A percentile compares a stretch with the other conserved stretches of the same genome.
Evolutionary conservation across 768 basidiomycete species (phyloP).

Genomic region (Cystofilobasidium macerans): DNA sequence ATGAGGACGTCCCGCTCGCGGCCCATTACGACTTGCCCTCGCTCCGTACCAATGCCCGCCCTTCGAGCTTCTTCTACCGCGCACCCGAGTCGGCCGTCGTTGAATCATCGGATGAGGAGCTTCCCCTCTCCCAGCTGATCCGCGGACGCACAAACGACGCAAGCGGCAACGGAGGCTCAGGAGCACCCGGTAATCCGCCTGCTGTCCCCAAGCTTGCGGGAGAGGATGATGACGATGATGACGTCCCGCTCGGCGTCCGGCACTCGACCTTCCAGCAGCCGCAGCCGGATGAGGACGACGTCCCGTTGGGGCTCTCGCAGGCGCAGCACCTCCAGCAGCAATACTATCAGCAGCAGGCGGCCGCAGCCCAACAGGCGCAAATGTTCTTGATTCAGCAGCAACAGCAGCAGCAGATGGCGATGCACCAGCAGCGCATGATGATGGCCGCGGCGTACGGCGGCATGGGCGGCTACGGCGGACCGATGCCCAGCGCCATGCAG

Average conservation of each 20-base stretch:
- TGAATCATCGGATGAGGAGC: constrained; percentile 17
- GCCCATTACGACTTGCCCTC: neutral
- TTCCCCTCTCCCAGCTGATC: constrained; percentile 8
- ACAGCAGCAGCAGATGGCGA: constrained; percentile 12
- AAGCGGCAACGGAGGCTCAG: neutral
- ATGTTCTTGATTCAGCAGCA: constrained; percentile 13
- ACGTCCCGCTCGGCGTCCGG: constrained; percentile 18
- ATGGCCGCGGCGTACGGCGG: constrained; percentile 17
- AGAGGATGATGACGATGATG: constrained; percentile 23
- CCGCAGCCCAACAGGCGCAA: constrained; percentile 7
- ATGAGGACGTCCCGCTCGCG: neutral
- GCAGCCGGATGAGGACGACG: constrained; percentile 11
- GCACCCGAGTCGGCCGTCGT: neutral
- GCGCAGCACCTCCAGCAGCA: constrained; percentile 25
- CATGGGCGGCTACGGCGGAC: neutral
- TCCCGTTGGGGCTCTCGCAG: constrained; percentile 22
- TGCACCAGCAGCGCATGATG: constrained; percentile 16
- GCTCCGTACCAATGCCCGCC: neutral
- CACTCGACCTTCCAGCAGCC: neutral
- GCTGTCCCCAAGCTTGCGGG: too few relatives aligned
- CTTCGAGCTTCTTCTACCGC: neutral
- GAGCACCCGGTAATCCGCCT: too few relatives aligned
- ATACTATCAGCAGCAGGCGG: constrained; percentile 21
- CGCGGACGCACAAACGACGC: neutral
- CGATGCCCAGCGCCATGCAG: neutral